These are phyloP conservation scores for Fusarium sp. DNA, from an alignment of 2,329 filamentous ascomycete species.

Conservation along the genomic window DNA sequence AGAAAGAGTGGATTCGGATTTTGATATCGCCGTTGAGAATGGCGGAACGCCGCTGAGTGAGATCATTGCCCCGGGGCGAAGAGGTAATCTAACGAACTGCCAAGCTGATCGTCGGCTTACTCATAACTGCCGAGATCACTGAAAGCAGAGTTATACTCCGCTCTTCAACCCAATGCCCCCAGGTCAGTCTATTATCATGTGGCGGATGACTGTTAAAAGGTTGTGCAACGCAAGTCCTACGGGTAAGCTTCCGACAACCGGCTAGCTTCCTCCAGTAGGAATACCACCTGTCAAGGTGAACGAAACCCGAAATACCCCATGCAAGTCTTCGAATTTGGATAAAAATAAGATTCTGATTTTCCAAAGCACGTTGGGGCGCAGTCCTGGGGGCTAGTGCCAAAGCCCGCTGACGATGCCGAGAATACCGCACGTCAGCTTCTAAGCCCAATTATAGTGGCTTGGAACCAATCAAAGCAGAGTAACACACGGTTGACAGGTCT, in stretches of 20 bases:
- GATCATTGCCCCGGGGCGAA: background rate
- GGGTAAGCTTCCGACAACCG: background rate
- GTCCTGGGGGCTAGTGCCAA: conserved; percentile 28
- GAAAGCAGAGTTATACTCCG: background rate
- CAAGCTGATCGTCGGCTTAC: background rate
- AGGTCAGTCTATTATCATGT: background rate
- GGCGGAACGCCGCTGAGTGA: conserved; percentile 20
- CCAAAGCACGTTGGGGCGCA: conserved; percentile 23
- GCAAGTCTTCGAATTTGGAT: background rate
- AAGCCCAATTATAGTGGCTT: conserved; percentile 2
- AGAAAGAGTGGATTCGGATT: background rate
- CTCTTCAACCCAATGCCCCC: background rate
- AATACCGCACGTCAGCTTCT: conserved; percentile 26
- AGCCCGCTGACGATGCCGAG: conserved; percentile 30
- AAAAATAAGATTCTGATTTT: conserved; percentile 19
- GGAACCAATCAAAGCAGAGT: background rate
- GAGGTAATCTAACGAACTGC: background rate
- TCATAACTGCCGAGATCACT: background rate
- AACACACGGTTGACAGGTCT: background rate
- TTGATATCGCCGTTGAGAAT: background rate
- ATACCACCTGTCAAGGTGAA: background rate
- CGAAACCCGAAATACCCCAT: background rate
- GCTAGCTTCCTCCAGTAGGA: background rate
- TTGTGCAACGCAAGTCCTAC: background rate
- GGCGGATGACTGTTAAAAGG: background rate